Evolutionary conservation across 148 eudicot genomes (phyloP).

Genomic region (Hydrangea macrophylla): DNA sequence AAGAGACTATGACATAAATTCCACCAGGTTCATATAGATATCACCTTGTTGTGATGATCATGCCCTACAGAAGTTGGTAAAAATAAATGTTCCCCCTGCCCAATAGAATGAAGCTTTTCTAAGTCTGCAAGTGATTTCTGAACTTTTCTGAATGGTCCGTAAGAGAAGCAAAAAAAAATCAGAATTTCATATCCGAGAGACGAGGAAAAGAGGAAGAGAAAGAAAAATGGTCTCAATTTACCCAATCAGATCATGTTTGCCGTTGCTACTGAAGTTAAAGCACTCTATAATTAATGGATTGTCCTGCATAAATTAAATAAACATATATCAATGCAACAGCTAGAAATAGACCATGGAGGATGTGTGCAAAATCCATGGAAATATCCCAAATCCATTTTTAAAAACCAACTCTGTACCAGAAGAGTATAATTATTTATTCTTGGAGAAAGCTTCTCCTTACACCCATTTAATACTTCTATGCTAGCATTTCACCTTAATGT

Average conservation of each 20-base stretch:
- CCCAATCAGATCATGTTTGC: slow-evolving; percentile 93
- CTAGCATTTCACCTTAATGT: too few species aligned
- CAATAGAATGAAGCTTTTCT: slow-evolving; percentile 64
- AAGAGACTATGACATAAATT: not conserved
- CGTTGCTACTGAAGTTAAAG: slow-evolving; percentile 83
- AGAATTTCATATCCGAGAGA: not conserved
- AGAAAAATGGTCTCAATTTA: slow-evolving; percentile 27
- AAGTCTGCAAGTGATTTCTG: slow-evolving; percentile 68
- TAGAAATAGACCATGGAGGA: not conserved
- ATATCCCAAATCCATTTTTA: slow-evolving; percentile 1
- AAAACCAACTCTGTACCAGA: not conserved
- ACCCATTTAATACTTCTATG: not conserved
- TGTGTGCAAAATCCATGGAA: not conserved
- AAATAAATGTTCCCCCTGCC: slow-evolving; percentile 56
- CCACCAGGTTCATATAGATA: slow-evolving; percentile 9
- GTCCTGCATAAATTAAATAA: slow-evolving; percentile 61
- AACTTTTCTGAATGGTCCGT: slow-evolving; percentile 51
- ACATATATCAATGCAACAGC: slow-evolving; percentile 5
- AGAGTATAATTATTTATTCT: not conserved
- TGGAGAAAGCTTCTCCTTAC: not conserved
- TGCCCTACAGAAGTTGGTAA: slow-evolving; percentile 53
- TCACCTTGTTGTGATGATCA: slow-evolving; percentile 71
- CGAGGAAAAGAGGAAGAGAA: slow-evolving; percentile 10
- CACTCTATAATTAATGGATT: slow-evolving; percentile 81
- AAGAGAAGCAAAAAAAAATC: slow-evolving; percentile 18